These are phyloP conservation scores for Gremmenia infestans DNA, from an alignment of 2,329 filamentous ascomycete species.

Conservation along the genomic window DNA sequence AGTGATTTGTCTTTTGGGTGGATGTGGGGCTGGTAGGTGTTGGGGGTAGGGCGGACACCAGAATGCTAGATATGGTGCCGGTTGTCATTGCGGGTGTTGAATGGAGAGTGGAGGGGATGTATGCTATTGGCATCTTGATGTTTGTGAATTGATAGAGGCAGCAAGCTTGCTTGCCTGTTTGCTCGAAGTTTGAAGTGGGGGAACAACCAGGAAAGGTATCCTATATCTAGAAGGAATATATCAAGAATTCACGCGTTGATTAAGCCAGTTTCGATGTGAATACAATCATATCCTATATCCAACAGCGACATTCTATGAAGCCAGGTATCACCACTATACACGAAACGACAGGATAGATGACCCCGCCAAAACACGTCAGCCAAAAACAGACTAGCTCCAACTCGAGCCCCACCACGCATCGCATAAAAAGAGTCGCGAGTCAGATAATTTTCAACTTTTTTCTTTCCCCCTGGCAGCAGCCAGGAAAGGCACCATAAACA, in stretches of 20 bases:
- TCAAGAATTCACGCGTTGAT: too few relatives aligned
- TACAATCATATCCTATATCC: too few relatives aligned
- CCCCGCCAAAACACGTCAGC: not conserved
- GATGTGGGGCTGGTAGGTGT: not conserved
- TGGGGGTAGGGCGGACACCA: not conserved
- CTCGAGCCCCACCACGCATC: not conserved
- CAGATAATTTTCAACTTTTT: not conserved
- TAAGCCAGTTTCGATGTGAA: too few relatives aligned
- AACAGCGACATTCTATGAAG: too few relatives aligned
- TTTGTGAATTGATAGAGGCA: not conserved
- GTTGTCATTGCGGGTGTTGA: not conserved
- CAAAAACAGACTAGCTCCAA: not conserved
- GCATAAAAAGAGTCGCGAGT: not conserved
- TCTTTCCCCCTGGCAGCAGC: conserved; percentile 27
- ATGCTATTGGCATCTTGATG: not conserved
- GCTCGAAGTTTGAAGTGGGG: too few relatives aligned
- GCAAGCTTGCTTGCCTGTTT: too few relatives aligned
- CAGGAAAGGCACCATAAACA: conserved; percentile 23
- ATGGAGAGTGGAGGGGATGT: not conserved
- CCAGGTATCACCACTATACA: too few relatives aligned
- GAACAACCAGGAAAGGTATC: too few relatives aligned
- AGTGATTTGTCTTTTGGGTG: not conserved
- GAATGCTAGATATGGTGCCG: not conserved
- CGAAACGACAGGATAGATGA: not conserved
- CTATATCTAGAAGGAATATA: too few relatives aligned